Base-by-base conservation (phyloP, 306 rosid species). In the Erythrophleum fordii region DNA sequence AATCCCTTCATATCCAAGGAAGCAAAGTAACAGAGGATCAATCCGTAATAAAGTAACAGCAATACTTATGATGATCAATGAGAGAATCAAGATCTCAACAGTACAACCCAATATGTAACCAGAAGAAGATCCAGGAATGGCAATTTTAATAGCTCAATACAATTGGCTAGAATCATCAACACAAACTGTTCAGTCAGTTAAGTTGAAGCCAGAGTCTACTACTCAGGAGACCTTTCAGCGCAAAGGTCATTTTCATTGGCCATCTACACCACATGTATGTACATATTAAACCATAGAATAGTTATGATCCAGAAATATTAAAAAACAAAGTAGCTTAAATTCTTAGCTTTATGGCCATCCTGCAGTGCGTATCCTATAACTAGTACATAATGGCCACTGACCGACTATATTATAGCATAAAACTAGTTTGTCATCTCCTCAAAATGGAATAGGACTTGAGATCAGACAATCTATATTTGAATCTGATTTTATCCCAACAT, bases 201-300 rank as follows among this genome's bases (percentile, higher is more conserved):
- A 72, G 25, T 20, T 35, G 35, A 64, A 35, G 14, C 69, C 45
- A 29, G 25, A 31, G 80, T 37, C 52, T 16, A 6, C 75, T 65
- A 41, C 16, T 12, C 77, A 26, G 8, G 25, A 51, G 48, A 65
- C 55, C 66, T 66, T 58, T 37, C 25, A 75, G 28, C 17, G 76
- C 25, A 73, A 81, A 56, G 34, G 70, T 20, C 68, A 59, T 72
- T 82, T 77, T 35, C 41, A 65, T 82, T 74, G 77, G 65, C 75
- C 81, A 75, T 69, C 74, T 75, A 79, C 46, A 69, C 71, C 79
- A 45, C 64, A 81, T 66, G 72, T 85, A 88, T 87, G 79, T 84
- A 85, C 84, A 85, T 37, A 82, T 20, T 26, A 44, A 28, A 44
- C 31, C 67, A 29, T 12, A 20, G 39, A 73, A 73, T 13, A 73